These are phyloP conservation scores for Venturia carpophila DNA, from an alignment of 2,329 filamentous ascomycete genomes.

Conservation along the genomic window DNA sequence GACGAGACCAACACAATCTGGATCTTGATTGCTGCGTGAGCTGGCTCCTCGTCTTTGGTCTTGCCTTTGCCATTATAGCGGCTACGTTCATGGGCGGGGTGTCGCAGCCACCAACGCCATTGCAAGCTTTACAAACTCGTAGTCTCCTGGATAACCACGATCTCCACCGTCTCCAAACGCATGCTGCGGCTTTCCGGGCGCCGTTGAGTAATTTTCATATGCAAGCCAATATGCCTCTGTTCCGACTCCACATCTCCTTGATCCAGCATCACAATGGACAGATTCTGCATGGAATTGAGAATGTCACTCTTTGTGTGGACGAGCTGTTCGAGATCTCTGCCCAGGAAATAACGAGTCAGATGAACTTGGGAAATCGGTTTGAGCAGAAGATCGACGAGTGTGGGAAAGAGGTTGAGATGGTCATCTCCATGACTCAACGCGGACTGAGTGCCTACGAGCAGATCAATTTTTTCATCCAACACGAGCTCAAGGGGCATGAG, in stretches of 20 bases:
- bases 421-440: not conserved
- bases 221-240: not conserved
- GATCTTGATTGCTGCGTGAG: not conserved
- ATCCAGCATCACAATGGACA: not conserved
- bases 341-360: not conserved
- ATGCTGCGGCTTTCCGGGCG: not conserved
- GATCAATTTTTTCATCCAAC: not conserved
- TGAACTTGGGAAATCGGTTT: not conserved
- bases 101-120: not conserved
- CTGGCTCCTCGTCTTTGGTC: not conserved
- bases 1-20: not conserved
- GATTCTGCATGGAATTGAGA: not conserved
- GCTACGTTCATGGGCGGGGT: not conserved
- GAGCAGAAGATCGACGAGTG: not conserved
- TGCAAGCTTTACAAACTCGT: not conserved
- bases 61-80: not conserved
- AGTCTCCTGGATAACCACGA: slow-evolving; percentile 1
- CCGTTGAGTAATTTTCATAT: not conserved
- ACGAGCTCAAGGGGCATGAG: not conserved
- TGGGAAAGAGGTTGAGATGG: not conserved
- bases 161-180: not conserved
- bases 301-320: not conserved
- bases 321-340: not conserved
- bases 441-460: not conserved
- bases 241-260: not conserved